Base-by-base conservation (phyloP, 2,329 filamentous ascomycete genomes). In the Thermochaetoides dissita region DNA sequence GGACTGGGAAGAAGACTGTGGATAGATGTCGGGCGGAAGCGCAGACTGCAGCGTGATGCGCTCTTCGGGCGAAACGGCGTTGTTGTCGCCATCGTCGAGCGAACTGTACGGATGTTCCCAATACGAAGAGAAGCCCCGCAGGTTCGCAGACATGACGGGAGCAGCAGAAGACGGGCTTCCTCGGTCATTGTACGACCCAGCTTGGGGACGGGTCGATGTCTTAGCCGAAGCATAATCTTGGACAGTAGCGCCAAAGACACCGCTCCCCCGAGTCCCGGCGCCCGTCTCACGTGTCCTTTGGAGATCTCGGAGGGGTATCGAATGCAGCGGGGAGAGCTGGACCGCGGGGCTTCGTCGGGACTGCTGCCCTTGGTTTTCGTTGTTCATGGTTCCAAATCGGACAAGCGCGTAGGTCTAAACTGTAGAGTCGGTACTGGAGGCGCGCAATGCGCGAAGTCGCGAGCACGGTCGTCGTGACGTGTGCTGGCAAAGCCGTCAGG, bases 291-390 rank as follows among this genome's bases (percentile, higher is more conserved):
- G 43, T 37, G 44, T 45, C 29, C 59, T 56, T 28, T 58, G 57
- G 32, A 84, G 65, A 52, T 80, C 74, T 59, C 79, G 79, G 45
- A 89, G 66, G 46, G 81, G 82, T 63, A 91, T 88, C 48, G 80
- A 79, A 54, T 73, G 72, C 46, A 68, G 64, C 44, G 55, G 51
- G 33, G 60, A 57, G 37, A 63, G 61, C 29, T 70, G 65, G 48
- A 63, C 61, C 50, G 65, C 63, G 47, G 50, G 41, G 36, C 39
- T 11, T 39, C 50, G 48, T n/a, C 51, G 51, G 31, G 50, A 44
- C 6, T 46, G 42, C 24, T 49, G 52, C 40, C 56, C 47, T 42
- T 51, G 50, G 49, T 60, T 57, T 35, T 49, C 42, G 47, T 46
- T 46, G 33, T 42, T 49, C 46, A 38, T 35, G 29, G 38, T 37